Evolutionary conservation across 2,329 filamentous ascomycete species (phyloP).

Genomic region (Fusarium begoniae): DNA sequence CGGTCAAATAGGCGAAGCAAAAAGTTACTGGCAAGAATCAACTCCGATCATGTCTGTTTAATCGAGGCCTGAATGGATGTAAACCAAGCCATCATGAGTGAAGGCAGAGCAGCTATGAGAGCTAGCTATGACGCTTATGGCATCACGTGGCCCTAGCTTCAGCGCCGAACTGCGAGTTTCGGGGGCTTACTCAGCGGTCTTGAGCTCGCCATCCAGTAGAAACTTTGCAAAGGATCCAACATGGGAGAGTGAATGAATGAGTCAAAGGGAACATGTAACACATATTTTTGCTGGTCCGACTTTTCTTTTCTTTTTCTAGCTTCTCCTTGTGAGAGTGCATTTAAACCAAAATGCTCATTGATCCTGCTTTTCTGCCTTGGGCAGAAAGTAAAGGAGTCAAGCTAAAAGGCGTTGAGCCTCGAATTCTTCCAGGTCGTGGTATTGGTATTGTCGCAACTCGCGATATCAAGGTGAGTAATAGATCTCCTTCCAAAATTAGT

Average conservation of each 20-base stretch:
- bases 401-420: conserved; percentile 69
- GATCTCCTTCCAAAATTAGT: background rate
- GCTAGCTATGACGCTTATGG: conserved; percentile 21
- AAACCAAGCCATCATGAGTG: conserved; percentile 13
- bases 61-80: background rate
- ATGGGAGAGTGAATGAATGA: conserved; percentile 13
- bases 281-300: background rate
- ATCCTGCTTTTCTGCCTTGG: conserved; percentile 68
- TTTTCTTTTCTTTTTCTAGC: too few species aligned
- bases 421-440: conserved; percentile 75
- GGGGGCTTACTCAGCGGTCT: conserved; percentile 17
- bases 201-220: conserved; percentile 27
- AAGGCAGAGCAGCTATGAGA: conserved; percentile 4
- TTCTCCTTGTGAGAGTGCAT: background rate
- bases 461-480: conserved; percentile 65
- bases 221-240: conserved; percentile 6
- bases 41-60: background rate
- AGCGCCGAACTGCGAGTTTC: background rate
- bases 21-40: background rate
- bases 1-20: background rate
- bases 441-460: conserved; percentile 80
- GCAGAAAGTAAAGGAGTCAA: conserved; percentile 56
- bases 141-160: conserved; percentile 23
- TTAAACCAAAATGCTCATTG: conserved; percentile 31
- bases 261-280: conserved; percentile 1